Percentiles rank a stretch among this genome's conserved stretches.
Conservation (phyloP, 1,139 yeast genomes). For the Yamadazyma blattariae region DNA sequence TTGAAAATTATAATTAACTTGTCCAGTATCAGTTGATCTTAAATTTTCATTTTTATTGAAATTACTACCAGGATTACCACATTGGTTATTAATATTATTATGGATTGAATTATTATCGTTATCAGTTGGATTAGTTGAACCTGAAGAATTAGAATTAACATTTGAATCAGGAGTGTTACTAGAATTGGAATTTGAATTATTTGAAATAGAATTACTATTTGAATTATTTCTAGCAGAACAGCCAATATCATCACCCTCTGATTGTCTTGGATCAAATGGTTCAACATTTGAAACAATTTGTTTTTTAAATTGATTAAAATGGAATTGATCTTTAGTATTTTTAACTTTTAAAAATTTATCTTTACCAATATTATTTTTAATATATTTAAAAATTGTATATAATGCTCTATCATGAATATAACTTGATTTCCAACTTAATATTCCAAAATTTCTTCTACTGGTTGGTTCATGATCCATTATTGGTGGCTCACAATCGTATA, state of each 20-base stretch:
- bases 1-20: not conserved
- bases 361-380: slow-evolving; percentile 1
- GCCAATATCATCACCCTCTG: not conserved
- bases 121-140: not conserved
- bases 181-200: not conserved
- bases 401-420: slow-evolving; percentile 21
- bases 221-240: no score
- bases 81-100: not conserved
- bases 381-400: slow-evolving; percentile 2
- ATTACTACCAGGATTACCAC: not conserved
- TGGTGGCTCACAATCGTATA: slow-evolving; percentile 2
- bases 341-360: slow-evolving; percentile 4
- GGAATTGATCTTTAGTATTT: slow-evolving; percentile 4
- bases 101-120: not conserved
- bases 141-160: not conserved
- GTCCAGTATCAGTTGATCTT: no score
- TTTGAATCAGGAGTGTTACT: not conserved
- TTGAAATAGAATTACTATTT: not conserved
- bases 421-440: slow-evolving; percentile 36
- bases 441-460: slow-evolving; percentile 27
- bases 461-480: slow-evolving; percentile 5
- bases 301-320: slow-evolving; percentile 4
- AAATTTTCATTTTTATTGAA: not conserved
- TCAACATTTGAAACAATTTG: slow-evolving; percentile 3
- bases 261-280: slow-evolving; percentile 2